Conservation (phyloP, 2,329 filamentous ascomycete genomes). For the Remersonia thermophila region DNA sequence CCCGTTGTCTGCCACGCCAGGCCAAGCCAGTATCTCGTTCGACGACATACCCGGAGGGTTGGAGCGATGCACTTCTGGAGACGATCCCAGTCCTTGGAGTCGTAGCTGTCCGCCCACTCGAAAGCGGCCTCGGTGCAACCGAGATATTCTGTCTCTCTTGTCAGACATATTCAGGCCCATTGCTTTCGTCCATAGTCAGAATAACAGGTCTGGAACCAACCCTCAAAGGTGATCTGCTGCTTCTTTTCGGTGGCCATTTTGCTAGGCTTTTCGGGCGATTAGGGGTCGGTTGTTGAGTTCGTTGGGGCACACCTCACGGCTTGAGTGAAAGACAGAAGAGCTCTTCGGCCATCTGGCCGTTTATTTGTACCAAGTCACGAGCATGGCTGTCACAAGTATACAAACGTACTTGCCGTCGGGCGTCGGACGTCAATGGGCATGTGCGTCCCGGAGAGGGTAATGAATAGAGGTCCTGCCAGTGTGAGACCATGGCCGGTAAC, state of each 20-base stretch:
- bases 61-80: conserved; percentile 51
- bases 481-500: too few relatives aligned
- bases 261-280: neutral
- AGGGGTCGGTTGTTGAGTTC: neutral
- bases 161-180: conserved; percentile 39
- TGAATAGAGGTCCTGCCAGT: too few relatives aligned
- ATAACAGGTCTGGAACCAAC: conserved; percentile 5
- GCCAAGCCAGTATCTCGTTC: neutral
- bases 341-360: too few relatives aligned
- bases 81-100: conserved; percentile 52
- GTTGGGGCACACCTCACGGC: too few relatives aligned
- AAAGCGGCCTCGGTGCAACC: conserved; percentile 38
- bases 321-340: too few relatives aligned
- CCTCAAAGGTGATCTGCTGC: conserved; percentile 18
- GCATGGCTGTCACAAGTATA: too few relatives aligned
- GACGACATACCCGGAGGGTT: conserved; percentile 32
- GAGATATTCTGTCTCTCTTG: conserved; percentile 30
- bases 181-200: neutral
- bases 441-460: neutral
- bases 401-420: neutral
- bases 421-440: too few relatives aligned
- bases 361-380: too few relatives aligned
- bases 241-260: conserved; percentile 16
- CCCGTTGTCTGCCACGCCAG: conserved; percentile 2
- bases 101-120: conserved; percentile 55